Conservation (phyloP, 2,329 filamentous ascomycete genomes). For the Incumbomyces lentus region DNA sequence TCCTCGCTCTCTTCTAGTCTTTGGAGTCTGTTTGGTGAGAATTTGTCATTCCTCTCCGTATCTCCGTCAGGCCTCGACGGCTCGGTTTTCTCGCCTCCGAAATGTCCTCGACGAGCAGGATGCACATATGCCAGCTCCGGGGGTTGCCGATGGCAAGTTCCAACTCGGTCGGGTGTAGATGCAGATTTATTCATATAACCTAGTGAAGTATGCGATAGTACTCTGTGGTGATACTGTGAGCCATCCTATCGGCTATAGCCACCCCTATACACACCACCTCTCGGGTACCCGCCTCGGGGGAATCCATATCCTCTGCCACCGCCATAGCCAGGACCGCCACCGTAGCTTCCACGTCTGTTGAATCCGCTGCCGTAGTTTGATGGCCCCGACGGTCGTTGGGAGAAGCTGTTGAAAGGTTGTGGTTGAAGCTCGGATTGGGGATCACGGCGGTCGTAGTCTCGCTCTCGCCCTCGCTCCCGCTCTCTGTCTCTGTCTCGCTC, state of each 20-base stretch:
- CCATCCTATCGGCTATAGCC: slow-evolving; percentile 2
- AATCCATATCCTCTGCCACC: slow-evolving; percentile 43
- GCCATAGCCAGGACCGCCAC: slow-evolving; percentile 7
- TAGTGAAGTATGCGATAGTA: not conserved
- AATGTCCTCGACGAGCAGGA: not conserved
- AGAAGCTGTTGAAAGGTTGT: slow-evolving; percentile 4
- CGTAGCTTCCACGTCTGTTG: slow-evolving; percentile 6
- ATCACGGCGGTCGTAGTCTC: slow-evolving; percentile 5
- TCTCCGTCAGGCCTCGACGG: no score
- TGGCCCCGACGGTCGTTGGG: not conserved
- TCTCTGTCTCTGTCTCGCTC: slow-evolving; percentile 10
- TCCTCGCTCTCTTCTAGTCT: no score
- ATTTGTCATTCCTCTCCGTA: no score
- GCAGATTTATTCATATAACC: not conserved
- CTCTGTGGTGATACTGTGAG: not conserved
- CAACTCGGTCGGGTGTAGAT: not conserved
- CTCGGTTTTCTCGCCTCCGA: no score
- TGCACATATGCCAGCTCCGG: not conserved
- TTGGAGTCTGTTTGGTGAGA: no score
- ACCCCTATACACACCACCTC: slow-evolving; percentile 8
- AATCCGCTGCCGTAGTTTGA: slow-evolving; percentile 21
- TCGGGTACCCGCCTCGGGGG: slow-evolving; percentile 46
- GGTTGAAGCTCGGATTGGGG: slow-evolving; percentile 8
- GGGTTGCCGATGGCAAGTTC: not conserved
- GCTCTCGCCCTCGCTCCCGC: slow-evolving; percentile 12